Evolutionary conservation across 495 filamentous ascomycete genomes (phyloP), one percentile per base, ranked within the genome.

Genomic region (Hypoxylon rickii): DNA sequence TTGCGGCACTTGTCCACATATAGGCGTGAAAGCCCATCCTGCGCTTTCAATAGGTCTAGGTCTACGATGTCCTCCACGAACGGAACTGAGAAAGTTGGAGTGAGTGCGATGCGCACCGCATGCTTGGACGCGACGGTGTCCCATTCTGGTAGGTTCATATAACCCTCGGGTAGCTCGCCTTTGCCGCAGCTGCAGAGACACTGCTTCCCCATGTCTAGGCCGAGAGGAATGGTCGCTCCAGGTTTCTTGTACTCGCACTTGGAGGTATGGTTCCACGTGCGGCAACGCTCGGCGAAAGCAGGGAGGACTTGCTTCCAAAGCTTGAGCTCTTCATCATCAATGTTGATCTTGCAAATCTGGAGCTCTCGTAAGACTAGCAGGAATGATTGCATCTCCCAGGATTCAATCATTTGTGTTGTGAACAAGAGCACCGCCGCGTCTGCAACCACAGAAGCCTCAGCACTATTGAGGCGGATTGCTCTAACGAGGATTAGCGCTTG

Each of bases 251-350:
- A 86, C 60, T 81, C 76, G 58, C 83, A 86, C 6, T 46, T 43
- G 0, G 59, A 49, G n/a, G 39, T 41, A 46, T 86, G 83, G 1
- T 61, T 51, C 78, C 78, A 85, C 7, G 69, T 74, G 13, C 83
- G 70, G 48, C 81, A 85, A 4, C 83, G 73, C 61, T 86, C 83
- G 6, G 70, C 76, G 22, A 77, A 64, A 2, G 75, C 74, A 1
- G 81, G 72, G 10, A 84, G 52, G 1, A 69, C 41, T 18, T 69
- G 51, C 60, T 80, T 82, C 83, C 80, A 85, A 10, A 80, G 69
- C 8, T 21, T 31, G 5, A 80, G 52, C 63, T 83, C 81, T 10
- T 61, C 71, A 18, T 76, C 67, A 19, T 70, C 58, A 10, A 78
- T 68, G 2, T 10, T 61, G 21, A 82, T 50, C 12, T 51, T 47